Evolutionary conservation across 768 basidiomycete species (phyloP).

Genomic region (Leucosporidium scottii): DNA sequence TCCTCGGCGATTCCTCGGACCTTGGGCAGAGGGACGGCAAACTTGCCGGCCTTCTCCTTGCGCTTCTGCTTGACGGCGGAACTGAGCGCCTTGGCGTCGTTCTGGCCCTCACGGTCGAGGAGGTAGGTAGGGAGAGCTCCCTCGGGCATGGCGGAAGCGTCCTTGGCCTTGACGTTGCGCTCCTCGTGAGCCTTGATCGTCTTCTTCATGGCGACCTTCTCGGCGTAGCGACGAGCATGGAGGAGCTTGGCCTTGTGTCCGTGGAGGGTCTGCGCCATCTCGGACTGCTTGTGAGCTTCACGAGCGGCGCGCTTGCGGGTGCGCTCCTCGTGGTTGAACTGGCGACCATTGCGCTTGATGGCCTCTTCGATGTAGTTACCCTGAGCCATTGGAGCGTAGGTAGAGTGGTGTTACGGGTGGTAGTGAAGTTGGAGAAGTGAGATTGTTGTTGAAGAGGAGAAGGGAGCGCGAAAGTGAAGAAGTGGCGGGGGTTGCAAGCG

Average conservation of each 20-base stretch:
- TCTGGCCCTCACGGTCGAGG: conserved; percentile 94
- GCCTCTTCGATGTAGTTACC: conserved; percentile 99
- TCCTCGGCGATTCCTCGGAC: conserved; percentile 98
- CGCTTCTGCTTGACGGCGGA: conserved; percentile 96
- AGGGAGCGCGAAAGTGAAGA: background rate
- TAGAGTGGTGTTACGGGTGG: background rate
- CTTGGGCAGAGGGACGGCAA: conserved; percentile 90
- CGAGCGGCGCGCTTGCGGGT: conserved; percentile 55
- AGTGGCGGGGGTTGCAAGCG: too few relatives aligned
- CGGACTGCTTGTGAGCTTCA: conserved; percentile 55
- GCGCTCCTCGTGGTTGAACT: conserved; percentile 90
- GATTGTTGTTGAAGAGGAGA: background rate
- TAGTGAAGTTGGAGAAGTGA: background rate
- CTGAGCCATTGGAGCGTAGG: conserved; percentile 46
- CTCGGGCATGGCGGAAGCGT: conserved; percentile 67
- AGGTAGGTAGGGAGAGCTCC: conserved; percentile 91
- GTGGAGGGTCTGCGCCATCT: conserved; percentile 83
- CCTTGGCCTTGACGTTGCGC: conserved; percentile 91
- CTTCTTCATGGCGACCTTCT: conserved; percentile 98
- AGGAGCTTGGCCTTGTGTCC: conserved; percentile 97
- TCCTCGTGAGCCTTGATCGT: conserved; percentile 99
- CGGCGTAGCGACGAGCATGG: conserved; percentile 89
- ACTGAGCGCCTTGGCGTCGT: conserved; percentile 92
- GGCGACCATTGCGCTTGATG: conserved; percentile 91
- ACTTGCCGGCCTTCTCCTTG: conserved; percentile 98